These are phyloP conservation scores for Ilex paraguariensis DNA, from an alignment of 305 asterid genomes.

Conservation along the genomic window DNA sequence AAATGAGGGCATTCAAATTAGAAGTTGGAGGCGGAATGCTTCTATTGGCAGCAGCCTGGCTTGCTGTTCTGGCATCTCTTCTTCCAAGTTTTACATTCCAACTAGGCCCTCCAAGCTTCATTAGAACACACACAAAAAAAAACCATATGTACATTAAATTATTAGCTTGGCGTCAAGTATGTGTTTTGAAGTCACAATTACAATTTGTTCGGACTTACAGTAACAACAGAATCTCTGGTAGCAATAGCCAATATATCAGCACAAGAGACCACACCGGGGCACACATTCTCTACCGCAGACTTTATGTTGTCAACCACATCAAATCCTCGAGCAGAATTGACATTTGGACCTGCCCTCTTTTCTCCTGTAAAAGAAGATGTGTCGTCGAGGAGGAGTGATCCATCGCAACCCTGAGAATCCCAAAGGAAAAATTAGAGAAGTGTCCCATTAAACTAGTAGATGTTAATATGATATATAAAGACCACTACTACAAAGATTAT, in stretches of 20 bases:
- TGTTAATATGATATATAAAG: no score
- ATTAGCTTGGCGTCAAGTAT: no score
- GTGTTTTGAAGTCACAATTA: no score
- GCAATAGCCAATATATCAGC: constrained; percentile 68
- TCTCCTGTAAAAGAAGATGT: constrained; percentile 66
- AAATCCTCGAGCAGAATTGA: constrained; percentile 66
- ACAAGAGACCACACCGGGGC: constrained; percentile 65
- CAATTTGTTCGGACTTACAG: constrained; percentile 28
- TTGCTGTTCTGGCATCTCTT: constrained; percentile 76
- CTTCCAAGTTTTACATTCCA: constrained; percentile 81
- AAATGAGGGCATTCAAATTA: constrained; percentile 57
- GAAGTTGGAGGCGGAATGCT: constrained; percentile 81
- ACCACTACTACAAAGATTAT: no score
- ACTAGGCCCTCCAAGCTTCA: constrained; percentile 70
- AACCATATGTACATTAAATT: no score
- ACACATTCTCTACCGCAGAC: constrained; percentile 53
- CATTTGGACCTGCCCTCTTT: constrained; percentile 59
- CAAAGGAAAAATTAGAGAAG: no score
- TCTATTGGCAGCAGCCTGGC: constrained; percentile 67
- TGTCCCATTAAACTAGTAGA: no score
- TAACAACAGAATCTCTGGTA: constrained; percentile 60
- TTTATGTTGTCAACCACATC: constrained; percentile 64
- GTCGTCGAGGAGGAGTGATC: constrained; percentile 72
- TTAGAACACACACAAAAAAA: background rate
- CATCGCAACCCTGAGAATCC: constrained; percentile 66